Evolutionary conservation across 176 grass and related monocot genomes (phyloP).

Genomic region (Avena atlantica): DNA sequence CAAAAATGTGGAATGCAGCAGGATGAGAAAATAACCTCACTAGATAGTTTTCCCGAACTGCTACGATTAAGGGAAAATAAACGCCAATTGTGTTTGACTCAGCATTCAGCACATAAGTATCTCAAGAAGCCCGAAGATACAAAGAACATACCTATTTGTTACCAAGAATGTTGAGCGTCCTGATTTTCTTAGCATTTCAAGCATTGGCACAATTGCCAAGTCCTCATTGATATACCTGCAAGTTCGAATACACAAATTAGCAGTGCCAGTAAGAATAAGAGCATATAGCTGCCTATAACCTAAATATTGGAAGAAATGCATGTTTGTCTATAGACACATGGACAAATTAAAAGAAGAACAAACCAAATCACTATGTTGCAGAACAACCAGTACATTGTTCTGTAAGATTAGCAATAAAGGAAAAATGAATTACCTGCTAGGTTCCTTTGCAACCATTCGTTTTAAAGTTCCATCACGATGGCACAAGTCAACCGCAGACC

Average conservation of each 20-base stretch:
- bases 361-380: constrained; percentile 14
- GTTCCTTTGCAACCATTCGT: constrained; percentile 89
- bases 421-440: constrained; percentile 68
- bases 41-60: constrained; percentile 2
- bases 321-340: constrained; percentile 23
- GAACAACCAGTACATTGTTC: background rate
- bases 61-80: constrained; percentile 9
- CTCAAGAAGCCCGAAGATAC: constrained; percentile 20
- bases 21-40: constrained; percentile 32
- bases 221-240: constrained; percentile 96
- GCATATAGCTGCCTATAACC: background rate
- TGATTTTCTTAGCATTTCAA: constrained; percentile 91
- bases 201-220: constrained; percentile 89
- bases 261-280: constrained; percentile 16
- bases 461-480: constrained; percentile 99
- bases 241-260: constrained; percentile 38
- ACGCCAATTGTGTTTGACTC: background rate
- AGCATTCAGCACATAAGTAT: background rate
- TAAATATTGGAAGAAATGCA: constrained; percentile 5
- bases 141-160: constrained; percentile 79
- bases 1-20: constrained; percentile 21
- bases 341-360: constrained; percentile 15
- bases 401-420: constrained; percentile 16
- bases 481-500: constrained; percentile 93
- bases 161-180: constrained; percentile 90